Conservation (phyloP, 108 stramenopile species). For the Skeletonema marinoi region DNA sequence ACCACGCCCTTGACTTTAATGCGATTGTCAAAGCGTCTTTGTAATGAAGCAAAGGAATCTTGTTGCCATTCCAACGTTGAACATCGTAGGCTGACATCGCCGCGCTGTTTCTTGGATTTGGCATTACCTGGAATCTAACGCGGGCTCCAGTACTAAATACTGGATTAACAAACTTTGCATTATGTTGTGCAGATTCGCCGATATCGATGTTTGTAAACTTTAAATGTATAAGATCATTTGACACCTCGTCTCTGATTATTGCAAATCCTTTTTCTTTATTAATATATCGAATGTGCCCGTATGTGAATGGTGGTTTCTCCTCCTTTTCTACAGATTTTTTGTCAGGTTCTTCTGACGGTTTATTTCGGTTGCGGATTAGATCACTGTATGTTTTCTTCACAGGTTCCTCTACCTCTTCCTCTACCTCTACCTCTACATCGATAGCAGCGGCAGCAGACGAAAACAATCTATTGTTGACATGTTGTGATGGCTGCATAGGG, state of each 20-base stretch:
- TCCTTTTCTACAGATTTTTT: background rate
- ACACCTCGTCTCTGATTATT: background rate
- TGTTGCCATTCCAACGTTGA: background rate
- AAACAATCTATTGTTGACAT: background rate
- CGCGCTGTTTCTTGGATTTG: background rate
- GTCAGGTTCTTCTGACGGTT: background rate
- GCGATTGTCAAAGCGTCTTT: constrained; percentile 5
- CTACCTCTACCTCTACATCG: no score
- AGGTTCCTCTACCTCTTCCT: background rate
- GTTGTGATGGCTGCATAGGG: background rate
- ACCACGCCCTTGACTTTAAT: constrained; percentile 7
- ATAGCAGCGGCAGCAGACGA: background rate
- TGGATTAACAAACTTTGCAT: background rate
- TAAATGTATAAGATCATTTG: background rate
- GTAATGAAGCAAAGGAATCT: constrained; percentile 2
- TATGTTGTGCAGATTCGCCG: background rate
- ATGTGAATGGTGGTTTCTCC: background rate
- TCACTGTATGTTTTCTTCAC: background rate
- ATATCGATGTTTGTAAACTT: background rate
- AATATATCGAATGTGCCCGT: background rate
- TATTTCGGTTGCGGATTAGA: background rate
- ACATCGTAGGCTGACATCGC: background rate
- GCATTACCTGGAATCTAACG: background rate
- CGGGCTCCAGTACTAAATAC: background rate
- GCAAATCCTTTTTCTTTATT: background rate